Base-by-base conservation (phyloP, 768 basidiomycete species). In the Termitomyces titanicus region DNA sequence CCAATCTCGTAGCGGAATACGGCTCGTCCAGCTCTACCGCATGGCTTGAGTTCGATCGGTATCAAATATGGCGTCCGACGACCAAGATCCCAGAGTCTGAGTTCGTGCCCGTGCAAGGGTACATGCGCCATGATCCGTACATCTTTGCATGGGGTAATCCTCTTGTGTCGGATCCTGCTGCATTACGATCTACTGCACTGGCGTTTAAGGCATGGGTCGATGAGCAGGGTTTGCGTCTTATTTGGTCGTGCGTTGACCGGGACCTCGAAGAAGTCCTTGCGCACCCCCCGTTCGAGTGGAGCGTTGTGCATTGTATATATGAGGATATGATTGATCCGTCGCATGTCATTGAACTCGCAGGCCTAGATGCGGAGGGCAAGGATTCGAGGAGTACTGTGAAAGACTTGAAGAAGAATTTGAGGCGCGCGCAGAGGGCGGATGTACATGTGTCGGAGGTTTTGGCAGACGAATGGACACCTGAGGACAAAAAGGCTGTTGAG, bases 21-120 rank as follows among this genome's bases (percentile, higher is more conserved):
- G 86, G 86, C 17, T 85, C 86, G 33, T 81, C 84, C 7, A 82
- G 82, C 50, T 79, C 86, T 39, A 89, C 86, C 0, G 80, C 85
- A 9, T 89, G 86, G 86, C 74, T 87, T 9, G 86, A 91, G 64
- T 72, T 78, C 61, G 78, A 79, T 66, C 67, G 83, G 65, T 78
- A 75, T 65, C 64, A 67, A 47, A 67, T 84, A 63, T 69, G 85
- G 85, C 64, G 79, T 12, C 64, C 72, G 25, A 55, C 67, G 2
- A 60, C 65, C 13, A 61, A 66, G 8, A 67, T 74, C 18, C 71
- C 71, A 0, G 66, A 71, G 51, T 78, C 75, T 3, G 67, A 71
- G 1, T 80, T 79, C 54, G 61, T 63, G 0, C 78, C 82, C 2
- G 79, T 85, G 0, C 78, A 86, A 43, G 85, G 84, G 4, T 87